Evolutionary conservation across 306 rosid genomes (phyloP), one percentile per base, ranked within the genome.

Genomic region (Alnus glutinosa): DNA sequence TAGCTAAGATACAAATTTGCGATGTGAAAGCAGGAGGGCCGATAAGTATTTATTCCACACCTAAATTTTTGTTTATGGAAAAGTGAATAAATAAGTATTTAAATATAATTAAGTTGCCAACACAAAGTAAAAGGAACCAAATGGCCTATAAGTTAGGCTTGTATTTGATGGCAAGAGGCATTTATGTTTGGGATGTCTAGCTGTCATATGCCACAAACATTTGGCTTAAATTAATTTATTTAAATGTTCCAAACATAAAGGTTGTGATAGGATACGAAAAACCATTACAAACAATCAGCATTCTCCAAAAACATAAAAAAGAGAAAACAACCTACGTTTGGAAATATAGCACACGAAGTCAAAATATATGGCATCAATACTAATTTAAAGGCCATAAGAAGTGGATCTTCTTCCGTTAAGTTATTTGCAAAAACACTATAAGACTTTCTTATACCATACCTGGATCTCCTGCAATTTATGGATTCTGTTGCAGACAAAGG

Each of bases 401-500:
- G 69, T 37, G 61, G 50, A 77, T 54, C 4, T 55, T 63, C 70
- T 42, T 46, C 57, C 47, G 14, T 42, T 13, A 55, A 80, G 14
- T 42, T 75, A 44, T 13, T 77, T 55, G 57, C 23, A 34, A 48
- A 78, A 44, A 62, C 16, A 73, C 47, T 15, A 49, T 49, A 73
- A 75, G 55, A 48, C 61, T 50, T 54, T 71, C 39, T 19, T 49
- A 42, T 19, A 57, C 37, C 77, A 37, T 89, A 93, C 98, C 98
- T 85, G 58, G 79, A 91, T 82, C 28, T 79, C 78, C 79, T 74
- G 80, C 84, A 93, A 80, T 79, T 74, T 89, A 16, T 66, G 75
- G 71, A 89, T 82, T 80, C 92, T 86, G 84, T 85, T 88, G 87
- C 78, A 14, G 54, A 95, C 81, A 84, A 93, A 95, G 75, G 80